Conservation (phyloP, 2,329 filamentous ascomycete species). For the Colletotrichum tropicale region DNA sequence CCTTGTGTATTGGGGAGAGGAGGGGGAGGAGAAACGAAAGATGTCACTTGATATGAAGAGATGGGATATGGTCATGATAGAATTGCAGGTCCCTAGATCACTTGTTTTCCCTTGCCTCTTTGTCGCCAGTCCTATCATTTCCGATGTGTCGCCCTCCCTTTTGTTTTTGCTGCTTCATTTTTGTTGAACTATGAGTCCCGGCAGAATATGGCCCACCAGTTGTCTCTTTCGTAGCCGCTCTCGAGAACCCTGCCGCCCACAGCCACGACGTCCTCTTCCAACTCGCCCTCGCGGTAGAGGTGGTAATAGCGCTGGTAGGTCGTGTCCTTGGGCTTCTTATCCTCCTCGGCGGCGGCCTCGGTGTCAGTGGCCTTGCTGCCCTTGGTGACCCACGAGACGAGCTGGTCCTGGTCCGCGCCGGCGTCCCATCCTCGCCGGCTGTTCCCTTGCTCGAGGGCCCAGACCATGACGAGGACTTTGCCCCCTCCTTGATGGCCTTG, state of each 20-base stretch:
- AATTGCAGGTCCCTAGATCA: constrained; percentile 17
- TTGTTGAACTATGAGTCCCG: constrained; percentile 10
- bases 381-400: constrained; percentile 91
- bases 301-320: constrained; percentile 94
- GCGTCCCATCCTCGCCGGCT: constrained; percentile 91
- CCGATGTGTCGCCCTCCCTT: neutral
- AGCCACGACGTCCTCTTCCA: constrained; percentile 77
- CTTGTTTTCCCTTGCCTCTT: neutral
- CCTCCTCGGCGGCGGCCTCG: neutral
- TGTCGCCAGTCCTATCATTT: neutral
- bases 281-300: constrained; percentile 83
- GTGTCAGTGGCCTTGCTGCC: constrained; percentile 24
- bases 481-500: constrained; percentile 46
- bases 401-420: constrained; percentile 83
- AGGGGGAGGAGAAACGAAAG: neutral
- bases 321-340: constrained; percentile 3
- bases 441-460: constrained; percentile 90
- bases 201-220: constrained; percentile 87
- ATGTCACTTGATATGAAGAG: constrained; percentile 9
- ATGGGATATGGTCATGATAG: constrained; percentile 21
- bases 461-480: constrained; percentile 84
- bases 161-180: neutral
- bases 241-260: constrained; percentile 80
- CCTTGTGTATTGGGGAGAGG: neutral
- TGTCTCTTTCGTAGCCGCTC: constrained; percentile 93